A percentile compares a stretch with the other conserved stretches of the same genome.
Conservation (phyloP, 1,139 yeast species). For the Taphrina pruni region DNA sequence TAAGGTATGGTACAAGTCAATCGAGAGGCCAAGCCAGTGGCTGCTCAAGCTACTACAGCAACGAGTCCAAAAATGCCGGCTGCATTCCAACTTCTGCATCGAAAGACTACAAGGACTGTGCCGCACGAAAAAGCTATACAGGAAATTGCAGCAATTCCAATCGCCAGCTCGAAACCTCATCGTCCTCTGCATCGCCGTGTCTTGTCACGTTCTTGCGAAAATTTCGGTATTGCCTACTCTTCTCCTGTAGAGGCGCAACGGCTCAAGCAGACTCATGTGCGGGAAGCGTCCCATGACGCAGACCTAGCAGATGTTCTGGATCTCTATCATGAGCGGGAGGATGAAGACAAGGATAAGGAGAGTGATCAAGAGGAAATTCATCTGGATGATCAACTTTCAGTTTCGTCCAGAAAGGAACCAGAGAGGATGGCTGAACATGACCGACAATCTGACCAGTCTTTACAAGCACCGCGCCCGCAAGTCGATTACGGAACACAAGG, state of each 20-base stretch:
- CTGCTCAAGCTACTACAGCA: background rate
- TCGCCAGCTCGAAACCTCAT: background rate
- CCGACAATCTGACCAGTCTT: background rate
- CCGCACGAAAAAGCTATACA: conserved; percentile 6
- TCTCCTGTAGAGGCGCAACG: conserved; percentile 27
- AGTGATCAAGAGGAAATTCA: conserved; percentile 4
- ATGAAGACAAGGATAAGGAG: background rate
- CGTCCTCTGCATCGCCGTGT: conserved; percentile 25
- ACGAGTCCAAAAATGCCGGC: conserved; percentile 28
- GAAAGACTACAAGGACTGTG: background rate
- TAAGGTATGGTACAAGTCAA: background rate
- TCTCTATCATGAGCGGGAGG: conserved; percentile 32
- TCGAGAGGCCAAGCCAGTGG: background rate
- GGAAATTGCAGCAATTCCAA: conserved; percentile 7
- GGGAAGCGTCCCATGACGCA: conserved; percentile 17
- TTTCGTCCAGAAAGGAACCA: background rate
- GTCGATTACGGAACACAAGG: background rate
- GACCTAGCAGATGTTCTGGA: conserved; percentile 24
- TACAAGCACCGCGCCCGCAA: background rate
- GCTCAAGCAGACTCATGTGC: conserved; percentile 17
- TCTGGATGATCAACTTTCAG: background rate
- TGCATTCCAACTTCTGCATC: conserved; percentile 13
- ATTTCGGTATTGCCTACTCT: conserved; percentile 29
- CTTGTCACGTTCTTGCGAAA: conserved; percentile 21
- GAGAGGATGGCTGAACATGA: background rate